These are phyloP conservation scores for Serendipita indica DNA, from an alignment of 768 basidiomycete species.

Conservation along the genomic window DNA sequence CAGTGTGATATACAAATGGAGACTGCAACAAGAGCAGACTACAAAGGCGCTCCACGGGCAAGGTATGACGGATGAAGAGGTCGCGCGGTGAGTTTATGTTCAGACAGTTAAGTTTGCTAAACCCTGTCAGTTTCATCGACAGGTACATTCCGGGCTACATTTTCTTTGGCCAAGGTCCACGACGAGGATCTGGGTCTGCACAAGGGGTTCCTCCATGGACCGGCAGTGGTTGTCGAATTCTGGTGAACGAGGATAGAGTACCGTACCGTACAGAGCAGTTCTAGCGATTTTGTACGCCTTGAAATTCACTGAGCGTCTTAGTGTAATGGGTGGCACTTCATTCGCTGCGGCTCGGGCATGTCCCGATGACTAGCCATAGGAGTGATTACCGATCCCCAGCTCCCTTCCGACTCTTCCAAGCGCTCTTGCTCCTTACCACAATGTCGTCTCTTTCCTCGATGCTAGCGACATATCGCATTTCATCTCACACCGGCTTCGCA, in stretches of 20 bases:
- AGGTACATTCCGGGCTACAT: slow-evolving; percentile 92
- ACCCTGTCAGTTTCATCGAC: slow-evolving; percentile 57
- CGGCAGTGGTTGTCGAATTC: slow-evolving; percentile 37
- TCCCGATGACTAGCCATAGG: too few relatives aligned
- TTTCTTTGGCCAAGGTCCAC: slow-evolving; percentile 47
- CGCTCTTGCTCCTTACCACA: neutral
- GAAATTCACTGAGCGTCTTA: neutral
- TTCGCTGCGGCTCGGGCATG: too few relatives aligned
- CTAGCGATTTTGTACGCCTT: slow-evolving; percentile 19
- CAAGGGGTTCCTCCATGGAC: slow-evolving; percentile 27
- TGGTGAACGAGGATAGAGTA: slow-evolving; percentile 40
- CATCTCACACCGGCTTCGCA: neutral
- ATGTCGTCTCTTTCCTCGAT: neutral
- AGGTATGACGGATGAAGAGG: slow-evolving; percentile 78
- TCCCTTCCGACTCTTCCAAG: too few relatives aligned
- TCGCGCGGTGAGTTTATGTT: slow-evolving; percentile 32
- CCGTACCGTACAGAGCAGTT: slow-evolving; percentile 30
- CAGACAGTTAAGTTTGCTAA: neutral
- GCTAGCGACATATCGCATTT: neutral
- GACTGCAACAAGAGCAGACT: slow-evolving; percentile 73
- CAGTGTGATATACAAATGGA: slow-evolving; percentile 68
- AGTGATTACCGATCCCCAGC: too few relatives aligned
- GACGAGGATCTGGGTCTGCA: neutral
- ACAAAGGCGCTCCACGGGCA: slow-evolving; percentile 75
- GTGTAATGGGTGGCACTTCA: too few relatives aligned